Evolutionary conservation across 164 flowering plant species (phyloP).

Genomic region (Vitis labrusca): DNA sequence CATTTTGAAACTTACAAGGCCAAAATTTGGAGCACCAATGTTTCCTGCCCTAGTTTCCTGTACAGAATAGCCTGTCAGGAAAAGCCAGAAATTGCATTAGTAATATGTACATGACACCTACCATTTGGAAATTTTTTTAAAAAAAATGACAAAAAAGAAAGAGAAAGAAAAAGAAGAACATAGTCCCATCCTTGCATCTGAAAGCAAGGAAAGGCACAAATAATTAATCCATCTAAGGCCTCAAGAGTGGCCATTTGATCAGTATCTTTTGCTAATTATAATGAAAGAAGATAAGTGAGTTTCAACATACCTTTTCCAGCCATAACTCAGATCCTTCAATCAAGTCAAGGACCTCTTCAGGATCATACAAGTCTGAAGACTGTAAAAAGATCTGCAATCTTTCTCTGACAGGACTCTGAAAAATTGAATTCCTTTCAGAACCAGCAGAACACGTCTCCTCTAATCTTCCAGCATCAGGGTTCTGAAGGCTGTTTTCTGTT

Average conservation of each 20-base stretch:
- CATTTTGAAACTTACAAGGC: conserved; percentile 70
- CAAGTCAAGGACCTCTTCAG: conserved; percentile 88
- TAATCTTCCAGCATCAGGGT: conserved; percentile 19
- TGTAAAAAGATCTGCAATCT: conserved; percentile 83
- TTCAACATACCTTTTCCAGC: conserved; percentile 80
- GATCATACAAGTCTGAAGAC: conserved; percentile 91
- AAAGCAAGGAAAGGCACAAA: background rate
- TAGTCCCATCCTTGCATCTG: background rate
- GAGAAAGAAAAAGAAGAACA: background rate
- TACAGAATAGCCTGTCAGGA: conserved; percentile 87
- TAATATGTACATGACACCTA: background rate
- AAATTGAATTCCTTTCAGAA: conserved; percentile 27
- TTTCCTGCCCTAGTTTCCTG: conserved; percentile 90
- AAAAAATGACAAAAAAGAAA: background rate
- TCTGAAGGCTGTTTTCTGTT: conserved; percentile 21
- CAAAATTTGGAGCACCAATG: conserved; percentile 88
- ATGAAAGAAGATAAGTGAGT: conserved; percentile 1
- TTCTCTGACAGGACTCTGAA: conserved; percentile 60
- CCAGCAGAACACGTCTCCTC: conserved; percentile 25
- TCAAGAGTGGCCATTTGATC: background rate
- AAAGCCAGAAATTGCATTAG: background rate
- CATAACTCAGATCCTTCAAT: conserved; percentile 93
- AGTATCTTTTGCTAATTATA: background rate
- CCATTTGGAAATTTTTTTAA: background rate
- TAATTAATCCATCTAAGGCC: background rate